Base-by-base conservation (phyloP, 163 green algal genomes). In the Scenedesmus sp. region DNA sequence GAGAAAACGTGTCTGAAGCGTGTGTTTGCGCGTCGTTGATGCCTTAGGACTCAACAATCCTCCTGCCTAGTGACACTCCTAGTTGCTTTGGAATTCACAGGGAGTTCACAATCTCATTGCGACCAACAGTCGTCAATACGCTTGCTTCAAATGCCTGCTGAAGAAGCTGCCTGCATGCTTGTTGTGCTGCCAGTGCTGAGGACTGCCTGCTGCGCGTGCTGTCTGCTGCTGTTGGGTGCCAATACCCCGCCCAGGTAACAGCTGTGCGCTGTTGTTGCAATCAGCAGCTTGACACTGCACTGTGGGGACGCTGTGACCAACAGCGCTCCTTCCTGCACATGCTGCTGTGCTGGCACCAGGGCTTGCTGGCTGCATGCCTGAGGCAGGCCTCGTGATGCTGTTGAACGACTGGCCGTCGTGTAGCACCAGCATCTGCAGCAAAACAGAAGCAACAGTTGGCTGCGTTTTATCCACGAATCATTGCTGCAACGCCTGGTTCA, bases 131-230 rank as follows among this genome's bases (percentile, higher is more conserved):
- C 15, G 43, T 90, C 44, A 90, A 24, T 43, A 89, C 22, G 40
- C 42, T 51, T 90, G 85, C 73, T 72, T 90, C 44, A 90, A 24
- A 30, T 90, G 85, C 44, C 26, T 72, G 30, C 44, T 56, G 26
- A 90, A 90, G 0, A 90, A 44, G 6, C 42, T 26, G 0, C 85
- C 85, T 51, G 68, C 24, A 53, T 43, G 53, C 68, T 70, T 83
- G 68, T 90, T 90, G 68, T 90, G 85, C 68, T 49, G 49, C 85
- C 85, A 90, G 7, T 83, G 85, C 68, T 72, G 68, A 26, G 68
- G 30, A 5, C 40, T 89, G 59, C 59, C 61, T 46, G 73, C 73
- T 76, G 65, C 18, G 30, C 65, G 65, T 18, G 65, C 37, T 49
- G 35, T 13, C 37, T 49, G 73, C 73, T 49, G 73, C 73, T 49